phyloP scores from a whole-genome alignment of 106 monocot species.

The Apostasia ramifera region DNA sequence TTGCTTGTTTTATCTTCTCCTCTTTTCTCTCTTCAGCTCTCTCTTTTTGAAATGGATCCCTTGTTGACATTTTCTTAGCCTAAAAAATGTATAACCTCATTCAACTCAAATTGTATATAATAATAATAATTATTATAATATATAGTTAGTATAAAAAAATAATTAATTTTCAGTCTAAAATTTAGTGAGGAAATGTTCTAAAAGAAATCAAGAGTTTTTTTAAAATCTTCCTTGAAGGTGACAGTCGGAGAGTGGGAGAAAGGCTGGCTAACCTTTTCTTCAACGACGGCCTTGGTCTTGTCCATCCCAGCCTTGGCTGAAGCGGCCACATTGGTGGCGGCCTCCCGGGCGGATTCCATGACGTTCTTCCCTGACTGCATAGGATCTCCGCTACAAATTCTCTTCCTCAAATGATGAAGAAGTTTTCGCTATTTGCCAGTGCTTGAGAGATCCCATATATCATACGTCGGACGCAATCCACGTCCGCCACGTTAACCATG shows the following conservation, averaged over 20 bases:
- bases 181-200: neutral
- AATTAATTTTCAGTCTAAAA: neutral
- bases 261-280: neutral
- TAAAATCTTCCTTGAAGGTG: neutral
- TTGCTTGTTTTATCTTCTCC: neutral
- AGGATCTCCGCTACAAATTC: too few relatives aligned
- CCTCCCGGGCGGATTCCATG: slow-evolving; percentile 1
- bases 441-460: too few relatives aligned
- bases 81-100: neutral
- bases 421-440: too few relatives aligned
- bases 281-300: slow-evolving; percentile 2
- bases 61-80: neutral
- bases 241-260: neutral
- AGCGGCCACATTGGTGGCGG: neutral
- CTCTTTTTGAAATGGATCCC: neutral
- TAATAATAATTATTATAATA: too few relatives aligned
- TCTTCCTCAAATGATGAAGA: too few relatives aligned
- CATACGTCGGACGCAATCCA: too few relatives aligned
- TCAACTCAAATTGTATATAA: too few relatives aligned
- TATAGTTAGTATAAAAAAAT: too few relatives aligned
- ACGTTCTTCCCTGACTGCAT: neutral
- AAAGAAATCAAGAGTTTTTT: neutral
- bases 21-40: neutral
- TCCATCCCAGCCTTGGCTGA: slow-evolving; percentile 6
- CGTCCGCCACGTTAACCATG: too few relatives aligned